These are phyloP conservation scores for Penstemon barbatus DNA, from an alignment of 257 asterid species.

Conservation along the genomic window DNA sequence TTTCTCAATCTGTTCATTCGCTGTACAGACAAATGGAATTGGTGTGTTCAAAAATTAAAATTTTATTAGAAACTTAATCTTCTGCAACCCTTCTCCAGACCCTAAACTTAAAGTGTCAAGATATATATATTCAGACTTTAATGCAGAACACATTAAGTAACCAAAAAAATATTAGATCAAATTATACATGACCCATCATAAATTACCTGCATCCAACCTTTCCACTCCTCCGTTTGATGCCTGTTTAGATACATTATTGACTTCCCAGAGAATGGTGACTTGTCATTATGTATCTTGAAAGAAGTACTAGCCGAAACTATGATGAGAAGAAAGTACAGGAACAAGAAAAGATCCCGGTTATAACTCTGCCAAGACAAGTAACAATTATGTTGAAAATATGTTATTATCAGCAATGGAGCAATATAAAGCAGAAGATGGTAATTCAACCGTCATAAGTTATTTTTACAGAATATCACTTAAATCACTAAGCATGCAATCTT, in stretches of 20 bases:
- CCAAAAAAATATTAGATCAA: slow-evolving; percentile 8
- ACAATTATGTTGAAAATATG: slow-evolving; percentile 13
- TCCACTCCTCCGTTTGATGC: slow-evolving; percentile 98
- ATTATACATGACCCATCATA: slow-evolving; percentile 14
- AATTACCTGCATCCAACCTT: slow-evolving; percentile 96
- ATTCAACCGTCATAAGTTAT: not conserved
- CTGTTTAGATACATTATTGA: slow-evolving; percentile 82
- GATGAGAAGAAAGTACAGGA: slow-evolving; percentile 89
- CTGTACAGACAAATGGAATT: not conserved
- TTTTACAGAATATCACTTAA: slow-evolving; percentile 2
- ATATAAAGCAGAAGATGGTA: slow-evolving; percentile 12
- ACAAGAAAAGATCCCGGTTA: slow-evolving; percentile 84
- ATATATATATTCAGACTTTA: not conserved
- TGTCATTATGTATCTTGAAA: slow-evolving; percentile 82
- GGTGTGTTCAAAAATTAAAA: not conserved
- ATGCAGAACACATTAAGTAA: slow-evolving; percentile 8
- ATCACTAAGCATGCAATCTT: not conserved
- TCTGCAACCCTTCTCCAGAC: not conserved
- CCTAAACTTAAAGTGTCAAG: not conserved
- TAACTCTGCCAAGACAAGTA: slow-evolving; percentile 59
- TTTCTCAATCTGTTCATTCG: not conserved
- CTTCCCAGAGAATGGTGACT: slow-evolving; percentile 79
- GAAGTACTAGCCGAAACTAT: slow-evolving; percentile 80
- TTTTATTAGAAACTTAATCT: not conserved
- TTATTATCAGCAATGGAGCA: slow-evolving; percentile 5